These are phyloP conservation scores for Aspergillus sp. DNA, from an alignment of 2,329 filamentous ascomycete genomes.

Conservation along the genomic window DNA sequence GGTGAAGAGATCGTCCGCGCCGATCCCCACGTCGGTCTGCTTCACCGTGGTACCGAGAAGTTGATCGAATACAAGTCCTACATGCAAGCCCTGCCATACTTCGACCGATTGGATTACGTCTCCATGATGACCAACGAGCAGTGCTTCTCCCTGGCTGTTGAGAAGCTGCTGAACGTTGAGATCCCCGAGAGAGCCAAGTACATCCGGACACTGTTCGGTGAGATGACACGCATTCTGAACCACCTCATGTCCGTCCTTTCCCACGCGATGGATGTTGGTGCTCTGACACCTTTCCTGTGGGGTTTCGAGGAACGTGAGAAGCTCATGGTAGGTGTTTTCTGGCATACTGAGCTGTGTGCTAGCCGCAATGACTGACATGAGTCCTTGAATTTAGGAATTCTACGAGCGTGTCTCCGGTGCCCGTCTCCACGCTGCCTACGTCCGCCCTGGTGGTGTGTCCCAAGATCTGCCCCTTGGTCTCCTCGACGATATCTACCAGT, in stretches of 20 bases:
- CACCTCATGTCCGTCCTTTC: slow-evolving; percentile 97
- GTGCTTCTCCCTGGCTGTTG: slow-evolving; percentile 90
- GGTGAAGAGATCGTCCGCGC: slow-evolving; percentile 96
- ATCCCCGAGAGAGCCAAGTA: slow-evolving; percentile 94
- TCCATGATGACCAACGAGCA: slow-evolving; percentile 99
- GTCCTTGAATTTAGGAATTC: slow-evolving; percentile 73
- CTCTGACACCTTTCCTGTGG: slow-evolving; percentile 97
- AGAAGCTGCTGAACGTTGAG: slow-evolving; percentile 97
- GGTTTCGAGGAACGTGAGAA: slow-evolving; percentile 99
- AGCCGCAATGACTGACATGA: neutral
- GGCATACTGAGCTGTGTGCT: neutral
- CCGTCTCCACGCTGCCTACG: slow-evolving; percentile 94
- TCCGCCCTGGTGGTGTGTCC: slow-evolving; percentile 92
- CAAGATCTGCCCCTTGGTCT: slow-evolving; percentile 93
- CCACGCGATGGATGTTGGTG: slow-evolving; percentile 98
- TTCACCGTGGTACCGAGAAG: slow-evolving; percentile 98
- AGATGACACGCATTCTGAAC: slow-evolving; percentile 92
- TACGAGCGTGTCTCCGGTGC: slow-evolving; percentile 99
- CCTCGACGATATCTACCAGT: slow-evolving; percentile 98
- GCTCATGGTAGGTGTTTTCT: slow-evolving; percentile 75
- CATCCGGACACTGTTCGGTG: slow-evolving; percentile 92
- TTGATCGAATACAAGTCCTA: slow-evolving; percentile 99
- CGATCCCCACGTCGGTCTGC: slow-evolving; percentile 92
- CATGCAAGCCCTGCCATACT: slow-evolving; percentile 95
- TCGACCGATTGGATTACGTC: slow-evolving; percentile 97